A percentile compares a stretch with the other conserved stretches of the same genome.
Evolutionary conservation across 768 basidiomycete genomes (phyloP).

Genomic region (Vararia minispora): DNA sequence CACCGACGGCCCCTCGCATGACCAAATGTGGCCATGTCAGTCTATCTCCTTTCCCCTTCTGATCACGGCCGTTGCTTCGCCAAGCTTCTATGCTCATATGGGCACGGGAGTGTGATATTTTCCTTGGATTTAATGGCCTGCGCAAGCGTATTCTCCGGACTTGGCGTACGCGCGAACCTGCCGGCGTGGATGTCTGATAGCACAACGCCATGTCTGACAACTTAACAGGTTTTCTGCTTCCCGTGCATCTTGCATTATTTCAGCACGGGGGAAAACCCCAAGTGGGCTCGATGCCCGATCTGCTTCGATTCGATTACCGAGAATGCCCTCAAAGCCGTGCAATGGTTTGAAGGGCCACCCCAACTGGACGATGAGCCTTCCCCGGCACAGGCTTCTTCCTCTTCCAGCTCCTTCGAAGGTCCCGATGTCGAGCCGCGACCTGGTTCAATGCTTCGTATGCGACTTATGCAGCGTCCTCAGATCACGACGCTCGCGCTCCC

Average conservation of each 20-base stretch:
- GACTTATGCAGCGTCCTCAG: constrained; percentile 85
- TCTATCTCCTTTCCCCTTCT: constrained; percentile 16
- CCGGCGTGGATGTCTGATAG: too few relatives aligned
- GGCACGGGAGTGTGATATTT: too few relatives aligned
- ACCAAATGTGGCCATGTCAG: constrained; percentile 97
- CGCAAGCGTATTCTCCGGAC: too few relatives aligned
- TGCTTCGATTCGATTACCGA: constrained; percentile 91
- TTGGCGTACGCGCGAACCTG: too few relatives aligned
- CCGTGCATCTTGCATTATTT: constrained; percentile 91
- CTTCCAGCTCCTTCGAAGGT: constrained; percentile 35
- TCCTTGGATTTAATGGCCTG: too few relatives aligned
- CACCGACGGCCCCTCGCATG: constrained; percentile 84
- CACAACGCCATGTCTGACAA: too few relatives aligned
- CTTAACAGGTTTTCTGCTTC: constrained; percentile 80
- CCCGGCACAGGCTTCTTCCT: constrained; percentile 22
- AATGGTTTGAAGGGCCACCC: constrained; percentile 62
- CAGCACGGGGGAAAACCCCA: constrained; percentile 65
- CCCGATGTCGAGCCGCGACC: constrained; percentile 32
- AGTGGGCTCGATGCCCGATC: constrained; percentile 91
- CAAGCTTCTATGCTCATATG: too few relatives aligned
- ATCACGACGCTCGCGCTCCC: constrained; percentile 94
- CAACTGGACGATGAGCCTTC: constrained; percentile 25
- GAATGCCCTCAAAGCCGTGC: constrained; percentile 85
- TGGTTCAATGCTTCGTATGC: constrained; percentile 66
- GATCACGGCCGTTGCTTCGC: constrained; percentile 7